phyloP scores from a whole-genome alignment of 352 stramenopile genomes.

The Phytophthora pistaciae region DNA sequence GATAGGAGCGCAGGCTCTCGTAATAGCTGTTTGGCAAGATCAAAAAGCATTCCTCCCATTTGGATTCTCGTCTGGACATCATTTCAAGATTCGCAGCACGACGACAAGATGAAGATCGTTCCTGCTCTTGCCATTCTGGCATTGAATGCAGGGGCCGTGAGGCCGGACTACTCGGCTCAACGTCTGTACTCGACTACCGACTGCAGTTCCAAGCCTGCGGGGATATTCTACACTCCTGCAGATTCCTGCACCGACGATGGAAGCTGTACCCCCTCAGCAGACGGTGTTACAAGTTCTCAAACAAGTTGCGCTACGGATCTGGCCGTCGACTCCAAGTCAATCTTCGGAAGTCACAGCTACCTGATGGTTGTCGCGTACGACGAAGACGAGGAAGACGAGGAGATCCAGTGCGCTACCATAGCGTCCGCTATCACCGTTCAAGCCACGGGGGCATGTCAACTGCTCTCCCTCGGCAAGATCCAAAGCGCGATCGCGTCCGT shows the following conservation, averaged over 20 bases:
- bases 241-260: not conserved
- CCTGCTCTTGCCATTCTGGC: not conserved
- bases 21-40: not conserved
- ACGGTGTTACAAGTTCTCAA: not conserved
- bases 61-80: not conserved
- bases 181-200: conserved; percentile 1
- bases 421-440: conserved; percentile 1
- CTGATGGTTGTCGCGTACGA: conserved; percentile 6
- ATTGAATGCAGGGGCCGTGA: not conserved
- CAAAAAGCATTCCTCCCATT: not conserved
- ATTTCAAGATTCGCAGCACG: not conserved
- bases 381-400: conserved; percentile 2
- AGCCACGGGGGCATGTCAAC: not conserved
- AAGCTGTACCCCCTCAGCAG: not conserved
- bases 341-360: not conserved
- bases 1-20: not conserved
- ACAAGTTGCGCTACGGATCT: not conserved
- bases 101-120: not conserved
- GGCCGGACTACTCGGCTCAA: not conserved
- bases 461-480: not conserved
- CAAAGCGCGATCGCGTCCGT: not conserved
- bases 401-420: not conserved
- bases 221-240: conserved; percentile 1
- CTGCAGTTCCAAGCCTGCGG: not conserved
- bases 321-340: not conserved